A percentile compares a stretch with the other conserved stretches of the same genome.
phyloP scores from a whole-genome alignment of 306 rosid species.

The Ormosia semicastrata region DNA sequence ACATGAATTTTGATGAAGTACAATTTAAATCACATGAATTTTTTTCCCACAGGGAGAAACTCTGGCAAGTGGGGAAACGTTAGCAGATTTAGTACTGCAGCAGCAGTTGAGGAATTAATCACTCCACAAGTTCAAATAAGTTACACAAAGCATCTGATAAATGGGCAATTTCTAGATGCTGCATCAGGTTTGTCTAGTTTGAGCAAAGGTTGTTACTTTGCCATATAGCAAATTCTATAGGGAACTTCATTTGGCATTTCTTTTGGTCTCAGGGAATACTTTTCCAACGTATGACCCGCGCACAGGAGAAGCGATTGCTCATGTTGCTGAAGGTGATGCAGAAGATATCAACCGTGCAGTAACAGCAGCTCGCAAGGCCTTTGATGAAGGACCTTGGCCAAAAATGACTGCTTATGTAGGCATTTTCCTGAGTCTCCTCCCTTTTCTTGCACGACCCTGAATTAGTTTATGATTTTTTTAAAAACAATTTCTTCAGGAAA shows the following conservation, averaged over 20 bases:
- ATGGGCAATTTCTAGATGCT: conserved; percentile 83
- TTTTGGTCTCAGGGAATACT: conserved; percentile 62
- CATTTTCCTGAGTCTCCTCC: background rate
- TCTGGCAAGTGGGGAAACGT: conserved; percentile 33
- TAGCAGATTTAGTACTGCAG: conserved; percentile 59
- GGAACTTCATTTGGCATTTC: background rate
- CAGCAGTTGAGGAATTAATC: conserved; percentile 59
- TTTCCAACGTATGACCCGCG: conserved; percentile 90
- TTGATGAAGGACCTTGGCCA: conserved; percentile 98
- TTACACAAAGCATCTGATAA: conserved; percentile 68
- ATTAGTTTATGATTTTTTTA: background rate
- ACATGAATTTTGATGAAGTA: too few species aligned
- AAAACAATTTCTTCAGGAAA: conserved; percentile 66
- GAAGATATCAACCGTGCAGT: conserved; percentile 87
- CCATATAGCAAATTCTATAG: too few species aligned
- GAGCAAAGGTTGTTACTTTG: background rate
- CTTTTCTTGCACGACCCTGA: conserved; percentile 2
- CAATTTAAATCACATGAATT: too few species aligned
- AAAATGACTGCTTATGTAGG: conserved; percentile 82
- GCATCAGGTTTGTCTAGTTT: conserved; percentile 57
- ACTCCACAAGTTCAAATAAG: conserved; percentile 64
- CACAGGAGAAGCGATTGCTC: conserved; percentile 81
- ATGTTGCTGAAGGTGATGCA: conserved; percentile 75
- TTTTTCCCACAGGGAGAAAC: conserved; percentile 47
- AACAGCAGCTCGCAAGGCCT: conserved; percentile 87